Base-by-base conservation (phyloP, 192 early-diverging fungal genomes). In the Pilobolus umbonatus region DNA sequence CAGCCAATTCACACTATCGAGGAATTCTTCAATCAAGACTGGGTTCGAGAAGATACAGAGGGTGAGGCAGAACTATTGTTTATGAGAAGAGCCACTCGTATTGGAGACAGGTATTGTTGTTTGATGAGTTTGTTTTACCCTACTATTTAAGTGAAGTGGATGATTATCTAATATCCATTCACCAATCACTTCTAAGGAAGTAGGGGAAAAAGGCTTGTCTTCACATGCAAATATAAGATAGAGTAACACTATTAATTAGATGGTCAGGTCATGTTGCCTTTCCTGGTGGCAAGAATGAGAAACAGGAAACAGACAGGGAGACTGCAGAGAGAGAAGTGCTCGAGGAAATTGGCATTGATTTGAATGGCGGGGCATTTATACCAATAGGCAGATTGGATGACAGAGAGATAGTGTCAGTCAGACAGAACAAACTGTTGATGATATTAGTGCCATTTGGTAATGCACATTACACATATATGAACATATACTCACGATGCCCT, bases 251-350 rank as follows among this genome's bases (percentile, higher is more conserved):
- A 24, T 12, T 39, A 19, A 31, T 44, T 12, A 60, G 64, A 31
- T 67, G 64, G 60, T 63, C 61, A 11, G 61, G 61, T 28, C 67
- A 69, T 54, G 67, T 69, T 14, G 55, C 55, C 2, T 69, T 63
- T 48, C 55, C 56, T 45, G 67, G 67, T 38, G 67, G 67, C 1
- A 69, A 69, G 21, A 59, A 59, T 17, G 67, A 69, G 39, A 21
- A 38, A 12, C 42, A 40, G n/a, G 67, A 69, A 45, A 69, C 67
- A 10, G 67, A 69, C 30, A 22, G 38, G 24, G 67, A 69, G 6
- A 69, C 67, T 6, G 61, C 43, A 6, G 35, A 54, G 24, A 24
- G 67, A 32, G 67, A 69, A 38, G 61, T 62, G 7, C 15, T 42
- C 24, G 67, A 69, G 34, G 67, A 69, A 25, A 9, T 69, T 25